These are phyloP conservation scores for Apophysomyces elegans DNA, from an alignment of 371 early-diverging fungal genomes.

Conservation along the genomic window DNA sequence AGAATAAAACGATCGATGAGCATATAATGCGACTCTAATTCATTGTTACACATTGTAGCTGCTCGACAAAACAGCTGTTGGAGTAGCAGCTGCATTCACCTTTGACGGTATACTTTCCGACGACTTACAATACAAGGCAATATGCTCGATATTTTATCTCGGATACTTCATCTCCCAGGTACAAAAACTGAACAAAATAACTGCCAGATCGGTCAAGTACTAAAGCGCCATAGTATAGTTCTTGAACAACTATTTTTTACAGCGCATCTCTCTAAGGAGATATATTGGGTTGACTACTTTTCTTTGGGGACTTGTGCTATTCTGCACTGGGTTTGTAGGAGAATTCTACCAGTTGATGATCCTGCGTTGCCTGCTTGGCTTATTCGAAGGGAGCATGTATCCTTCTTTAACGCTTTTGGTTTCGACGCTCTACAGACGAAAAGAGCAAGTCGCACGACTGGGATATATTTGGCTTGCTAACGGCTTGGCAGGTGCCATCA, in stretches of 20 bases:
- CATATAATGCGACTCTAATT: no score
- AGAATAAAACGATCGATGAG: no score
- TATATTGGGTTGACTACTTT: constrained; percentile 28
- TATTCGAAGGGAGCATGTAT: constrained; percentile 40
- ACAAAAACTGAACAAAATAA: no score
- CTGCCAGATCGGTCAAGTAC: no score
- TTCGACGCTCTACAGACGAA: constrained; percentile 37
- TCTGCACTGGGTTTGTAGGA: constrained; percentile 24
- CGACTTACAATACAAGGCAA: no score
- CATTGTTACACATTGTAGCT: no score
- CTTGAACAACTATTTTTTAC: constrained; percentile 36
- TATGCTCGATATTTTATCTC: no score
- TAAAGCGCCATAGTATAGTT: constrained; percentile 12
- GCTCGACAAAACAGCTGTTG: no score
- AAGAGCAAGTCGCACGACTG: constrained; percentile 32
- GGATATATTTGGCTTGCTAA: constrained; percentile 35
- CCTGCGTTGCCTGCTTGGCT: constrained; percentile 35
- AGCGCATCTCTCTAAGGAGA: constrained; percentile 23
- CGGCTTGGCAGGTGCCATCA: constrained; percentile 44
- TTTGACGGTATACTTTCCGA: no score
- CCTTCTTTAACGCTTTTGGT: constrained; percentile 33
- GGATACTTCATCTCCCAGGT: no score
- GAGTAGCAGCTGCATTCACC: no score
- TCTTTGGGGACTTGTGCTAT: constrained; percentile 33
- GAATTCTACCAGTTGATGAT: constrained; percentile 33